Evolutionary conservation across 2,329 filamentous ascomycete species (phyloP).

Genomic region (Apiospora malaysiana): DNA sequence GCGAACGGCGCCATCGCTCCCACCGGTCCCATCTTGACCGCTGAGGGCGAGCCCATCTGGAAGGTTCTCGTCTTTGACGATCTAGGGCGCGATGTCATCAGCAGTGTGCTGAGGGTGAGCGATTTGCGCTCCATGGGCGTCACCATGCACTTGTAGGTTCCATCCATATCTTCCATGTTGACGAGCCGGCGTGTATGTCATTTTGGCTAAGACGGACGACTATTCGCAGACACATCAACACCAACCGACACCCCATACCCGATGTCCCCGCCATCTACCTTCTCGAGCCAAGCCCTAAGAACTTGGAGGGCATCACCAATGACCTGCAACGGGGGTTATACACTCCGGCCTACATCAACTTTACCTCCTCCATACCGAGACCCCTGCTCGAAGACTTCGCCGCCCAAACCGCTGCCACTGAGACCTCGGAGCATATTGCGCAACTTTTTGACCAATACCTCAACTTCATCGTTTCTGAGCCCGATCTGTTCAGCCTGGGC

Average conservation of each 20-base stretch:
- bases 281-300: conserved; percentile 84
- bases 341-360: conserved; percentile 94
- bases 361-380: conserved; percentile 89
- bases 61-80: conserved; percentile 97
- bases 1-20: conserved; percentile 70
- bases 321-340: conserved; percentile 90
- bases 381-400: conserved; percentile 95
- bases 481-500: conserved; percentile 91
- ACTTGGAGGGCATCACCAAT: conserved; percentile 80
- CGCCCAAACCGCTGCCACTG: conserved; percentile 80
- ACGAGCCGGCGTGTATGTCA: not conserved
- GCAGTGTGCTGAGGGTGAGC: conserved; percentile 91
- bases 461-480: conserved; percentile 96
- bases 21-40: conserved; percentile 80
- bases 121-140: conserved; percentile 94
- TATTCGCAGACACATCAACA: conserved; percentile 72
- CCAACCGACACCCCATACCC: conserved; percentile 85
- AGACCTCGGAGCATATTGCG: conserved; percentile 86
- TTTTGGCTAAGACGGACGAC: not conserved
- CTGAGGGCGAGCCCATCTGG: conserved; percentile 93
- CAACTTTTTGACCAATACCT: conserved; percentile 97
- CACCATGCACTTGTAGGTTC: conserved; percentile 84
- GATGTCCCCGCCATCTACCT: conserved; percentile 97
- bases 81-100: conserved; percentile 90
- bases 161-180: not conserved